Evolutionary conservation across 768 basidiomycete genomes (phyloP).

Genomic region (Rhizopogon vulgaris): DNA sequence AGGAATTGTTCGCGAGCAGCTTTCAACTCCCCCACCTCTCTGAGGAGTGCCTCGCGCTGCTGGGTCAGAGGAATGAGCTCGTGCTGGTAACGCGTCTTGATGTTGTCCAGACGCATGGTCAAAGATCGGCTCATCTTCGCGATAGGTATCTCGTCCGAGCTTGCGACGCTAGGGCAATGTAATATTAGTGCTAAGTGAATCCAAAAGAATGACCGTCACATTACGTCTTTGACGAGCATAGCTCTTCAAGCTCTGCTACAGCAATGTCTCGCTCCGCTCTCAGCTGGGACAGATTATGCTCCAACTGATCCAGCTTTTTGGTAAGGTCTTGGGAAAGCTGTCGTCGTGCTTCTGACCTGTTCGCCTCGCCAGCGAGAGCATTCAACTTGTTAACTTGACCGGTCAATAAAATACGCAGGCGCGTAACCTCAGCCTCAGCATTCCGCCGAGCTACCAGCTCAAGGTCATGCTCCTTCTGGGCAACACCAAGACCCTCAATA

Average conservation of each 20-base stretch:
- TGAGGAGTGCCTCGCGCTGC: constrained; percentile 68
- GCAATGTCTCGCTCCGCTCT: constrained; percentile 88
- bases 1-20: constrained; percentile 80
- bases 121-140: constrained; percentile 59
- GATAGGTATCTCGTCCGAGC: constrained; percentile 30
- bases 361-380: constrained; percentile 75
- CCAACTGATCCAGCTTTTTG: constrained; percentile 69
- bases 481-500: constrained; percentile 87
- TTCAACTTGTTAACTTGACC: constrained; percentile 86
- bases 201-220: constrained; percentile 2
- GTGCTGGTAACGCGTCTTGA: constrained; percentile 82
- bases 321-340: constrained; percentile 75
- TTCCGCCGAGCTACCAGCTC: constrained; percentile 86
- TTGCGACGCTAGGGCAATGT: constrained; percentile 20
- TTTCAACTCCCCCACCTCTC: constrained; percentile 84
- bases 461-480: constrained; percentile 90
- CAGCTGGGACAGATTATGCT: constrained; percentile 81
- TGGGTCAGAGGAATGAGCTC: constrained; percentile 82
- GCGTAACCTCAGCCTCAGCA: constrained; percentile 87
- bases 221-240: constrained; percentile 70
- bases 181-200: constrained; percentile 16
- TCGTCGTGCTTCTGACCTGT: constrained; percentile 72
- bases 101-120: constrained; percentile 76
- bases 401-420: constrained; percentile 77
- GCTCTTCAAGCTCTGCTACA: constrained; percentile 89